Base-by-base conservation (phyloP, 192 early-diverging fungal genomes). In the Coemansia sp. region DNA sequence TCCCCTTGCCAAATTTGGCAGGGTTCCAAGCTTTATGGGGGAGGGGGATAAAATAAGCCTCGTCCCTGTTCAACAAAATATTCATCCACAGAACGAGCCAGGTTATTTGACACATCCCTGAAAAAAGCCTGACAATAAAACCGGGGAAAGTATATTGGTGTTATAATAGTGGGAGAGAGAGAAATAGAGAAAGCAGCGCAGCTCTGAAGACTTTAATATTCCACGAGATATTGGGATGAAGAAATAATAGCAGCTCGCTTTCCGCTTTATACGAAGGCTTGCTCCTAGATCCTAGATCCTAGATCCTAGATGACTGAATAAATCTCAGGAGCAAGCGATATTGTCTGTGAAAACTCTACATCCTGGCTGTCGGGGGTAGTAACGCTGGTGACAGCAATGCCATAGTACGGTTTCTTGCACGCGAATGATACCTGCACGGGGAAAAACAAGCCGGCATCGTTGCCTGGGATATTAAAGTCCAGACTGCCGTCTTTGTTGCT, bases 301-400 rank as follows among this genome's bases (percentile, higher is more conserved):
- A n/a, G n/a, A n/a, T n/a, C 10, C 84, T 87, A 95, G 40, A 93
- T 91, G 63, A 97, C 86, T 18, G 76, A 81, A 78, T 95, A 97
- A 31, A 93, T 88, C 53, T 93, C 91, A 15, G 92, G 88, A 18
- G 86, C 70, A 58, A 95, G 75, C 66, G 85, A 69, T 26, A 88
- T 76, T 43, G 89, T 84, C 68, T 92, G 86, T 21, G 94, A 93
- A 68, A 90, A 97, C 16, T 75, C 72, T 1, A 90, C 87, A 0
- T 78, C 59, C 18, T 84, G 74, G 43, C 88, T 88, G 64, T 88
- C 84, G 12, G 85, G 34, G 15, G 70, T 42, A 18, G 69, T 64
- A 10, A 84, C 65, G 10, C 37, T 40, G 49, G 83, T 71, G 52
- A 88, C 82, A n/a, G 88, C 86, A 58, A 97, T 85, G 63, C 87